Evolutionary conservation across 371 early-diverging fungal genomes (phyloP).

Genomic region (Mucor mucedo): DNA sequence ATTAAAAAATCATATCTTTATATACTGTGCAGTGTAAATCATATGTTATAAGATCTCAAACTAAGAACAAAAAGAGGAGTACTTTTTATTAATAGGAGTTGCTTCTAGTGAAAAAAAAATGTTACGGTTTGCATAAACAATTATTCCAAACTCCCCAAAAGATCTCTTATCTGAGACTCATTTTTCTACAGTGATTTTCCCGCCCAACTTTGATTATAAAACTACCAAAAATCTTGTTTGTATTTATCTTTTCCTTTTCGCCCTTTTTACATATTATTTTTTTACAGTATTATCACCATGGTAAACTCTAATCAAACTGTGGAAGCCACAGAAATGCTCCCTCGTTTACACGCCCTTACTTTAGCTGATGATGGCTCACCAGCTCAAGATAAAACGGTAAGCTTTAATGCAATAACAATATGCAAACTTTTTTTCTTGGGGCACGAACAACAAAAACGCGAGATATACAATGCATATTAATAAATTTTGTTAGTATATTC

Average conservation of each 20-base stretch:
- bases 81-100: constrained; percentile 5
- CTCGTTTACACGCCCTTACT: constrained; percentile 49
- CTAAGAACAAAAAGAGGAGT: constrained; percentile 6
- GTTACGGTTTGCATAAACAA: constrained; percentile 13
- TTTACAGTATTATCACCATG: background rate
- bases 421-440: constrained; percentile 11
- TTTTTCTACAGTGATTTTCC: constrained; percentile 4
- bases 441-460: constrained; percentile 11
- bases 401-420: constrained; percentile 11
- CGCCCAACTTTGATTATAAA: background rate
- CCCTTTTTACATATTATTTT: background rate
- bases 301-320: background rate
- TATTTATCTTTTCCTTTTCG: background rate
- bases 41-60: background rate
- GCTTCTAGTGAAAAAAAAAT: background rate
- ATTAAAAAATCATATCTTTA: constrained; percentile 3
- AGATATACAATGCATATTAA: constrained; percentile 1
- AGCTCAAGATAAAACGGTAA: constrained; percentile 58
- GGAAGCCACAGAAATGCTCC: constrained; percentile 11
- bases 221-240: background rate
- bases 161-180: constrained; percentile 12
- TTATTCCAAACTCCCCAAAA: constrained; percentile 2
- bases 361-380: constrained; percentile 66
- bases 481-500: constrained; percentile 65
- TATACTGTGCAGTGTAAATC: background rate